A percentile compares a stretch with the other conserved stretches of the same genome.
Evolutionary conservation across 805 yeast species (phyloP).

Genomic region (Metschnikowia colocasiae): DNA sequence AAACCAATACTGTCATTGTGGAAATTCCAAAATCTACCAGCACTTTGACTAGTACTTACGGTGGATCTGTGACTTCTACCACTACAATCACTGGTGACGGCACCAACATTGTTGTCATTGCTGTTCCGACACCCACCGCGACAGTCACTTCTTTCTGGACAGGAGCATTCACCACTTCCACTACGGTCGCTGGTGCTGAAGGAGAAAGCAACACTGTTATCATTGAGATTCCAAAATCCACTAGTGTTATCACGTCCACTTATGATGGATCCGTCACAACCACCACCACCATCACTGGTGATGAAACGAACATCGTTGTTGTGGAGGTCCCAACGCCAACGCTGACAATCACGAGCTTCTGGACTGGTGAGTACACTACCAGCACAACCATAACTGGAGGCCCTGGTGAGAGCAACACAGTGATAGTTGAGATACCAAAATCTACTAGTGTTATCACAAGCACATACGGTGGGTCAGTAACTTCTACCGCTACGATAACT

Average conservation of each 20-base stretch:
- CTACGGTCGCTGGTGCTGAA: too few relatives aligned
- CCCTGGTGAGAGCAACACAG: neutral
- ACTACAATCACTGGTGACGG: neutral
- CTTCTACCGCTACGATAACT: too few relatives aligned
- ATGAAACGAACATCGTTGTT: neutral
- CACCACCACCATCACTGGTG: neutral
- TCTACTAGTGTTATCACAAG: too few relatives aligned
- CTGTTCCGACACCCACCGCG: slow-evolving; percentile 11
- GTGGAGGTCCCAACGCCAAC: neutral
- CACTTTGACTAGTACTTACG: too few relatives aligned
- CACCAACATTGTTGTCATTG: slow-evolving; percentile 8
- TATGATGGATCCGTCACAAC: too few relatives aligned
- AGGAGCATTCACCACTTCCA: slow-evolving; percentile 2
- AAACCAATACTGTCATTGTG: slow-evolving; percentile 10
- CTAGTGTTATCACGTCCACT: slow-evolving; percentile 11
- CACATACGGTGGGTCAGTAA: too few relatives aligned
- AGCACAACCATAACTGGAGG: neutral
- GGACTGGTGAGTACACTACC: neutral
- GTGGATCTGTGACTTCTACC: slow-evolving; percentile 4
- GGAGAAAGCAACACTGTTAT: slow-evolving; percentile 19
- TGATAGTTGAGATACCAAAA: too few relatives aligned
- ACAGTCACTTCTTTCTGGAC: slow-evolving; percentile 10
- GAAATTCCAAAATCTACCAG: slow-evolving; percentile 11
- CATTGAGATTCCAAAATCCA: slow-evolving; percentile 7
- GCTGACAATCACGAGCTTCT: neutral